These are phyloP conservation scores for Opeltia flavorubescens DNA, from an alignment of 495 filamentous ascomycete genomes.

Conservation along the genomic window DNA sequence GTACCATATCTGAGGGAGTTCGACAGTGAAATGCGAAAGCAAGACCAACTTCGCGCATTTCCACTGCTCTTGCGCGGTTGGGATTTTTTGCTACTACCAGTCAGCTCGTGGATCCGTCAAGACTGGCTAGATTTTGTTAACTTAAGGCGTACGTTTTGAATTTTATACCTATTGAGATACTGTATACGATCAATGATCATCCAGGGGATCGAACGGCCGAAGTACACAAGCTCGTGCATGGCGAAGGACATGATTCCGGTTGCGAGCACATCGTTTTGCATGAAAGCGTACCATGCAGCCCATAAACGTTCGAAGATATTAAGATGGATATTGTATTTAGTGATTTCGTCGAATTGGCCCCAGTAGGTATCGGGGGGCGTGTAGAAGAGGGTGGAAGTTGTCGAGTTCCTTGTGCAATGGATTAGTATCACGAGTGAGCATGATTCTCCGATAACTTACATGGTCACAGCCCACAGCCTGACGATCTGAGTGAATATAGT, in stretches of 20 bases:
- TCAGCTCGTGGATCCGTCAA: background rate
- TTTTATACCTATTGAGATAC: conserved; percentile 82
- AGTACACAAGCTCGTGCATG: conserved; percentile 91
- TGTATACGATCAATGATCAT: conserved; percentile 82
- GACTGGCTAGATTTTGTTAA: background rate
- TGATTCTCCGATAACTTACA: too few species aligned
- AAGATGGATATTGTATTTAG: conserved; percentile 73
- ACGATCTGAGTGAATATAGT: too few species aligned
- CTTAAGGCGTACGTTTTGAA: conserved; percentile 59
- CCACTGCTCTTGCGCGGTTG: conserved; percentile 83
- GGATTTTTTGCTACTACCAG: conserved; percentile 59
- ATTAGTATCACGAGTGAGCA: too few species aligned
- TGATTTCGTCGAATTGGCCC: conserved; percentile 74
- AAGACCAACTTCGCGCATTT: conserved; percentile 84
- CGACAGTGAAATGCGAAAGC: conserved; percentile 88
- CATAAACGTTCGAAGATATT: conserved; percentile 75
- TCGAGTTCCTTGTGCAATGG: conserved; percentile 39
- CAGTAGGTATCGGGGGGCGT: conserved; percentile 50
- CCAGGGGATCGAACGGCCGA: conserved; percentile 84
- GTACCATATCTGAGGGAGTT: conserved; percentile 92
- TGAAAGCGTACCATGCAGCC: conserved; percentile 96
- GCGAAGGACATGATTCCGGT: conserved; percentile 94
- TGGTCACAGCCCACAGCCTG: background rate
- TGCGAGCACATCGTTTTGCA: conserved; percentile 91
- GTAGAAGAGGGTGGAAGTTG: conserved; percentile 27